A percentile compares a stretch with the other conserved stretches of the same genome.
Conservation (phyloP, 192 early-diverging fungal species). For the Podila horticola region DNA sequence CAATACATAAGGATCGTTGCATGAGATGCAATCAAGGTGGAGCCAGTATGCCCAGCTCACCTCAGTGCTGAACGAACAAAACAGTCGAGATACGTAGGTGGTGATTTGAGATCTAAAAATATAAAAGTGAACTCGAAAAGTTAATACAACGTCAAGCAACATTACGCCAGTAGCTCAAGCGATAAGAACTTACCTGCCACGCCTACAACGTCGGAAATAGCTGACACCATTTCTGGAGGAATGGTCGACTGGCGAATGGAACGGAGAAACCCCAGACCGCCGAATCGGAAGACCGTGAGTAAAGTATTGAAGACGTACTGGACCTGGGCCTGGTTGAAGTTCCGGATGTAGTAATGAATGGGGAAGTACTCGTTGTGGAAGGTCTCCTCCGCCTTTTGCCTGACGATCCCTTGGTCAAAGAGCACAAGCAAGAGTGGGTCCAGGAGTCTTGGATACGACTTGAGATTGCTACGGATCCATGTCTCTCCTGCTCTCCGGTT, state of each 20-base stretch:
- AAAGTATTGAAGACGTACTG: constrained; percentile 73
- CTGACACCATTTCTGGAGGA: constrained; percentile 16
- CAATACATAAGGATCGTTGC: neutral
- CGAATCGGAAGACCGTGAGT: constrained; percentile 60
- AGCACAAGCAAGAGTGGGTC: constrained; percentile 66
- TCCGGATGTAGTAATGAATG: constrained; percentile 61
- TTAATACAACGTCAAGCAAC: neutral
- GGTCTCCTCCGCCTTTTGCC: constrained; percentile 32
- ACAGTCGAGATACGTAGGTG: constrained; percentile 43
- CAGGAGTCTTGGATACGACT: constrained; percentile 66
- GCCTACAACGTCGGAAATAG: constrained; percentile 28
- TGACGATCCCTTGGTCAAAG: constrained; percentile 57
- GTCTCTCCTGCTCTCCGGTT: constrained; percentile 71
- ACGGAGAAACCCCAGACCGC: constrained; percentile 62
- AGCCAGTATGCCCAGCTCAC: neutral
- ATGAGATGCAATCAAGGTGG: neutral
- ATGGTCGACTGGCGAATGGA: constrained; percentile 54
- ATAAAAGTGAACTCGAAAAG: neutral
- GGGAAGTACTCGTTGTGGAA: constrained; percentile 53
- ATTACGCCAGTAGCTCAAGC: too few relatives aligned
- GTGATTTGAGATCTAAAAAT: constrained; percentile 20
- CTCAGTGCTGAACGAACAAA: constrained; percentile 39
- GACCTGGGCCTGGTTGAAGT: constrained; percentile 75
- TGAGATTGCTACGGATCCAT: constrained; percentile 76
- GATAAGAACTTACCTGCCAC: constrained; percentile 17